Conservation (phyloP, 257 asterid species). For the Marsdenia floribunda region DNA sequence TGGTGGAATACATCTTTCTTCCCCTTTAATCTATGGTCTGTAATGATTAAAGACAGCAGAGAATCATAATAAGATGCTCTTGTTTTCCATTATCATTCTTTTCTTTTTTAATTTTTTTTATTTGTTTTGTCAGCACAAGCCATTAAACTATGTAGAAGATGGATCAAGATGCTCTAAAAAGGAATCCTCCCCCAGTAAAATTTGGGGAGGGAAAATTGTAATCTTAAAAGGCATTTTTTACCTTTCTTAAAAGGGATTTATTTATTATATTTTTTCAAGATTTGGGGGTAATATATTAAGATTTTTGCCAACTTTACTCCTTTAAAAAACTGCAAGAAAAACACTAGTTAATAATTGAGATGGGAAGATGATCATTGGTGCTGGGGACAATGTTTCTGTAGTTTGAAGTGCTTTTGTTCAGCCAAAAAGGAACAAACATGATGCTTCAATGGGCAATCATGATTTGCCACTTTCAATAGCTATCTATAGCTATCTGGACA, state of each 20-base stretch:
- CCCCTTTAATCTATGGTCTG: neutral
- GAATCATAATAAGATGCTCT: slow-evolving; percentile 10
- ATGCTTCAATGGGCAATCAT: neutral
- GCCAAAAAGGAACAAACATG: slow-evolving; percentile 1
- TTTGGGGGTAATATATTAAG: neutral
- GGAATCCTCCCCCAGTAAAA: neutral
- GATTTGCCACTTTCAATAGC: neutral
- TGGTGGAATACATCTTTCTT: neutral
- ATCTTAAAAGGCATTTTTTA: neutral
- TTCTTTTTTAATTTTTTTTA: too few relatives aligned
- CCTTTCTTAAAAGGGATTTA: neutral
- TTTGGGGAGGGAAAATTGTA: neutral
- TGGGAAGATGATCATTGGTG: neutral
- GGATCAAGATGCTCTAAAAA: neutral
- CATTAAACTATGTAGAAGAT: neutral
- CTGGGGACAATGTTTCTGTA: slow-evolving; percentile 6
- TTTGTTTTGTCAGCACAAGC: neutral
- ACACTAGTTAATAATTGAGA: neutral
- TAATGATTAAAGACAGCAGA: slow-evolving; percentile 1
- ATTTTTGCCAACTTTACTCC: neutral
- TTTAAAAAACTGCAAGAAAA: neutral
- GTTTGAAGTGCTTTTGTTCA: slow-evolving; percentile 4
- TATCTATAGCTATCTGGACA: neutral
- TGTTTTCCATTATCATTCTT: neutral
- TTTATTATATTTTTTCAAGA: neutral